Evolutionary conservation across 2,329 filamentous ascomycete species (phyloP), one percentile per base, ranked within the genome.

Genomic region (Didymella sp.): DNA sequence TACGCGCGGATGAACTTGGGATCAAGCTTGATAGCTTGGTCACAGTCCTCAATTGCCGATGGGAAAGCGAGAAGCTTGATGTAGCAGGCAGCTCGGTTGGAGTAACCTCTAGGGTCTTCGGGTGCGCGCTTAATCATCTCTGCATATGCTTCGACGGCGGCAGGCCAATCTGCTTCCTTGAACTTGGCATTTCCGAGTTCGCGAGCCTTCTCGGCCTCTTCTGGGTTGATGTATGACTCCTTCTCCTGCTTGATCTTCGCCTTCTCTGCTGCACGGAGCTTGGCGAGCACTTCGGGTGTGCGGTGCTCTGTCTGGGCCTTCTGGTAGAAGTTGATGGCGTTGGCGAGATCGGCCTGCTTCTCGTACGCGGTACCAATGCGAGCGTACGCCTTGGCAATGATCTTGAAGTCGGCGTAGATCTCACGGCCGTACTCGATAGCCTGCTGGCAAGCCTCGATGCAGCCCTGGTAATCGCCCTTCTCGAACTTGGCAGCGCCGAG

Each of bases 61-160:
- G 95, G 95, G 83, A 99, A 96, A 67, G 93, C 91, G 71, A 99
- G 90, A 40, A 99, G 85, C 83, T 99, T 99, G 80, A 97, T 90
- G 72, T 98, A 92, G 42, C 95, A 96, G 4, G 95, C 95, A 6
- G 95, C 95, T 68, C 95, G 92, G 85, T 99, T 99, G 76, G 91
- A 96, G 84, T 95, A 99, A 40, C 95, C 94, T 68, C 96, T 89
- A 37, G 95, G 89, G 73, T 99, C 95, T 0, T 96, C 85, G 6
- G 96, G 95, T 0, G 92, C 89, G 56, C 95, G 92, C 85, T 97
- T 97, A 78, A 90, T 90, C 93, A 98, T 97, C 81, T 99, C 95
- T 1, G 84, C 87, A 82, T 99, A 99, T 0, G 94, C 92, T 41
- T 92, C 92, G 25, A 99, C 93, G 9, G 95, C 95, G 50, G 86